Conservation (phyloP, 345 rosid genomes). For the Eucalyptus sp. region DNA sequence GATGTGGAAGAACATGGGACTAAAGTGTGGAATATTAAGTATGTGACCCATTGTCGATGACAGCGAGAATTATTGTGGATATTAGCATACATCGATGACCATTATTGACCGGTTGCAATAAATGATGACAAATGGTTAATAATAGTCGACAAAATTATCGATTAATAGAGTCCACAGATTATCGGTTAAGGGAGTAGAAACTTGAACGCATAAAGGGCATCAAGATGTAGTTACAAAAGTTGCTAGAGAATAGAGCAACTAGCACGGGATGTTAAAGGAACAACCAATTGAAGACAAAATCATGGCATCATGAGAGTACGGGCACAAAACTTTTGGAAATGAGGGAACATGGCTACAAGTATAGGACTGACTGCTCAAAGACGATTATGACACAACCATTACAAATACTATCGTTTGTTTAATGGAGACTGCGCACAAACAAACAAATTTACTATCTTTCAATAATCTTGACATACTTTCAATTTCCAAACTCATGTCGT, state of each 20-base stretch:
- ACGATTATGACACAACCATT: no score
- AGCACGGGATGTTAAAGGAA: no score
- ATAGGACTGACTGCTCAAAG: neutral
- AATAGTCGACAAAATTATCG: neutral
- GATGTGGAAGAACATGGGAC: neutral
- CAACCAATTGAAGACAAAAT: neutral
- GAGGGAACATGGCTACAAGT: neutral
- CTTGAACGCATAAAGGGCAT: neutral
- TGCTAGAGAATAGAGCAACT: neutral
- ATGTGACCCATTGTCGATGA: neutral
- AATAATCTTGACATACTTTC: neutral
- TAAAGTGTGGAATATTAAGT: neutral
- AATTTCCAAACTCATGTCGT: neutral
- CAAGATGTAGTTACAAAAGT: no score
- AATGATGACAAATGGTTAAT: no score
- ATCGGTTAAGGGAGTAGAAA: neutral
- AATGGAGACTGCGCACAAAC: neutral
- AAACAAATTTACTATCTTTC: neutral
- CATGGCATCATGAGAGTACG: neutral
- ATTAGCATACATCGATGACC: neutral
- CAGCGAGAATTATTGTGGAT: neutral
- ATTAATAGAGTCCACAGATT: neutral
- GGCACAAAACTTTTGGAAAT: neutral
- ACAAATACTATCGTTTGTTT: neutral
- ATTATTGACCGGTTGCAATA: rapidly evolving